These are phyloP conservation scores for Daldinia eschscholtzii DNA, from an alignment of 2,329 filamentous ascomycete species.

Conservation along the genomic window DNA sequence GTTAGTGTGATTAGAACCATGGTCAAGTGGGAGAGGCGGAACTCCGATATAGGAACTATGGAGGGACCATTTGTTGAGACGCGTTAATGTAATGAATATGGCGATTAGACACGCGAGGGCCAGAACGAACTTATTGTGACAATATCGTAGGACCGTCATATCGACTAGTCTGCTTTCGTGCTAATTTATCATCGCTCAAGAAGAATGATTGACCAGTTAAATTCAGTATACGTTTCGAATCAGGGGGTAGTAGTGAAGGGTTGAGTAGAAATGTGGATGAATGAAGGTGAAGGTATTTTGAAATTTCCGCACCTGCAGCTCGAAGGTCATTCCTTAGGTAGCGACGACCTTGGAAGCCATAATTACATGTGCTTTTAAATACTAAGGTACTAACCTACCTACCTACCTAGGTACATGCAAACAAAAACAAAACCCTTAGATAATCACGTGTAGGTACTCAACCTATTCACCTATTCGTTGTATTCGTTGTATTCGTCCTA, in stretches of 20 bases:
- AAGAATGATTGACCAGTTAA: not conserved
- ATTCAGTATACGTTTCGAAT: not conserved
- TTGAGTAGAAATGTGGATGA: too few species aligned
- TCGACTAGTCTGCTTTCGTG: constrained; percentile 3
- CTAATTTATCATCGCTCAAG: not conserved
- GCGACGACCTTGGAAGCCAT: too few species aligned
- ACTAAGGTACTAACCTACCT: too few species aligned
- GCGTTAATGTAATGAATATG: constrained; percentile 53
- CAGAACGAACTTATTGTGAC: constrained; percentile 42
- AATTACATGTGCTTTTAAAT: too few species aligned
- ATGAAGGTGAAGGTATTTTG: not conserved
- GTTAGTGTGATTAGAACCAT: constrained; percentile 4
- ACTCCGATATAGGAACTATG: constrained; percentile 34
- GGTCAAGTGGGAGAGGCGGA: constrained; percentile 6
- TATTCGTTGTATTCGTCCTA: too few species aligned
- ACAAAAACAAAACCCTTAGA: too few species aligned
- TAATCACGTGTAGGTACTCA: too few species aligned
- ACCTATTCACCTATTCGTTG: too few species aligned
- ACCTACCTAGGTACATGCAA: too few species aligned
- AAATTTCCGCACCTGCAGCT: too few species aligned
- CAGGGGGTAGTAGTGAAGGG: not conserved
- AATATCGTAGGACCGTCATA: constrained; percentile 31
- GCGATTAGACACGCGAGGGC: constrained; percentile 49
- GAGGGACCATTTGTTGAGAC: constrained; percentile 51
- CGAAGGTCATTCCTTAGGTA: too few species aligned